Base-by-base conservation (phyloP, 1,284 basidiomycete genomes). In the Cryptococcus sp. region DNA sequence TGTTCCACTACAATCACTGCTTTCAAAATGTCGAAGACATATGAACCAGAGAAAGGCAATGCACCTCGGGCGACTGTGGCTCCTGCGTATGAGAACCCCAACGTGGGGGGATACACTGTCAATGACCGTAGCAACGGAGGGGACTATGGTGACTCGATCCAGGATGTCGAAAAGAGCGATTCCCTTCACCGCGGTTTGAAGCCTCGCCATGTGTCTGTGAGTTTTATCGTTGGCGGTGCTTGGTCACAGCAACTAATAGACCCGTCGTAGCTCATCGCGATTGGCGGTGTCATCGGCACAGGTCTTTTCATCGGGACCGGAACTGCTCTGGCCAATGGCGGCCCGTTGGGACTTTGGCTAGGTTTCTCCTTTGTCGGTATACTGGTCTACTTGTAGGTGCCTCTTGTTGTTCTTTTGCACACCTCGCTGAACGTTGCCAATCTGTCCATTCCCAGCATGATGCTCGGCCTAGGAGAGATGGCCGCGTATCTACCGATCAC, bases 261-360 rank as follows among this genome's bases (percentile, higher is more conserved):
- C 38, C 20, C 50, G 25, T 23, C 16, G 23, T 25, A 57, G 56
- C 50, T 57, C 8, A 57, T 57, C 38, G 50, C 56, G 13, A 57
- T 57, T 31, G 56, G 56, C 6, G 56, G 56, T 39, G 56, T 57
- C 5, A 57, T 57, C 25, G 56, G 22, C 17, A 57, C 80, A n/a
- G 81, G 79, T 69, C 65, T 80, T 8, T 78, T 80, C 62, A 73
- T 82, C 53, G 81, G 81, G 23, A 75, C 75, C 3, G 81, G 80
- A 17, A 60, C 66, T 25, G 79, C 80, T 7, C 73, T 82, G 11
- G 62, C 70, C 2, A 72, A 57, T 1, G 81, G 79, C 15, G 82
- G 82, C 3, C 81, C 81, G 0, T 72, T 77, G 27, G 77, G 74
- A 15, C 49, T 70, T 61, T 68, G 68, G 64, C 53, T 73, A 42